phyloP scores from a whole-genome alignment of 108 stramenopile species.

The Skeletonema marinoi region DNA sequence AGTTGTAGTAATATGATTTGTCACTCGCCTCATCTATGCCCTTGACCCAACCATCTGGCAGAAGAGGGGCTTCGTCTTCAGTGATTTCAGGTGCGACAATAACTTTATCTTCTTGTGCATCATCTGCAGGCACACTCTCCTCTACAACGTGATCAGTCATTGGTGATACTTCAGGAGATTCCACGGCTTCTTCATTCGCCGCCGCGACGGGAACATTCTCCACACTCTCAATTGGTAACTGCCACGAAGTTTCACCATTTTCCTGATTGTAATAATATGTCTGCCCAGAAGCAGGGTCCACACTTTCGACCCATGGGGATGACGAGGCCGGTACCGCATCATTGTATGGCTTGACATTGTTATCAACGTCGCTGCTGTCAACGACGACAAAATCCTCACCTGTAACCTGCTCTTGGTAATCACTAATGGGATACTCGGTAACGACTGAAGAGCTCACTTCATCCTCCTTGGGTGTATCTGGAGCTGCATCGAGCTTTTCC shows the following conservation, averaged over 20 bases:
- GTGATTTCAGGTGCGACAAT: not conserved
- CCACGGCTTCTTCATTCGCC: constrained; percentile 24
- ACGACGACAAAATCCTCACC: not conserved
- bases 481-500: not conserved
- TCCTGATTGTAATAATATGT: constrained; percentile 82
- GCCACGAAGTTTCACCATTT: constrained; percentile 83
- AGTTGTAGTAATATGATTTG: constrained; percentile 66
- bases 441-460: constrained; percentile 12
- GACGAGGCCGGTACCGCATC: not conserved
- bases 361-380: not conserved
- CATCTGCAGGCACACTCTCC: not conserved
- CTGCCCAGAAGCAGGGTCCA: constrained; percentile 62
- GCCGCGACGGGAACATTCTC: not conserved
- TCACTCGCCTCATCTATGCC: not conserved
- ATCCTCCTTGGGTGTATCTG: not conserved
- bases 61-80: not conserved
- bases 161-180: constrained; percentile 59
- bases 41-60: not conserved
- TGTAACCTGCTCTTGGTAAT: constrained; percentile 10
- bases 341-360: not conserved
- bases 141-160: constrained; percentile 50
- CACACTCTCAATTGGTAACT: constrained; percentile 46
- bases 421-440: constrained; percentile 18
- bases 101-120: not conserved
- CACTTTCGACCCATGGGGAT: constrained; percentile 53